Percentiles rank a stretch among this genome's conserved stretches.
phyloP scores from a whole-genome alignment of 257 asterid species.

The Ophiorrhiza pumila region DNA sequence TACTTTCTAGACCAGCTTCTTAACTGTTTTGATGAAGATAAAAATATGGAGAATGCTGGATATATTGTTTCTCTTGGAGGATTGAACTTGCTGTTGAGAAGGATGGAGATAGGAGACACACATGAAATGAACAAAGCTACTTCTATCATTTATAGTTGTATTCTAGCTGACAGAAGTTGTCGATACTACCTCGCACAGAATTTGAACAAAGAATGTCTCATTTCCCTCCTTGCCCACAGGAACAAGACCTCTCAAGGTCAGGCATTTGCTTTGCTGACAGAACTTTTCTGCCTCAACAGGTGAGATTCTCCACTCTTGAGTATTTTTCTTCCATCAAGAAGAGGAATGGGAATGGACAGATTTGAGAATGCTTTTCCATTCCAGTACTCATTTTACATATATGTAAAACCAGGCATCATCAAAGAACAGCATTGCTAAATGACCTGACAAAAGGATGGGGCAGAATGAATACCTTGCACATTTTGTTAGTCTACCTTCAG shows the following conservation, averaged over 20 bases:
- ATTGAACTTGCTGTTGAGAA: conserved; percentile 49
- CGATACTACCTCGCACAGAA: conserved; percentile 58
- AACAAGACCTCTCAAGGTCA: conserved; percentile 29
- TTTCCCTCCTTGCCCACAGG: conserved; percentile 40
- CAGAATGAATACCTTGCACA: conserved; percentile 53
- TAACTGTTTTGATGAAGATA: conserved; percentile 56
- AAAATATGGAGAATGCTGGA: conserved; percentile 54
- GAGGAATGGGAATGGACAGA: background rate
- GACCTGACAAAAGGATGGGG: conserved; percentile 57
- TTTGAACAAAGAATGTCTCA: conserved; percentile 40
- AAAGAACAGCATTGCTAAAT: conserved; percentile 41
- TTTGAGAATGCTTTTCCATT: background rate
- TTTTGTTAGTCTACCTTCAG: conserved; percentile 54
- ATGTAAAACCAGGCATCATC: conserved; percentile 39
- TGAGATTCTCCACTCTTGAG: conserved; percentile 14
- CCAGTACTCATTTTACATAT: background rate
- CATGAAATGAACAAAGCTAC: conserved; percentile 54
- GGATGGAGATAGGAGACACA: conserved; percentile 56
- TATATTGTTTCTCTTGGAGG: conserved; percentile 70
- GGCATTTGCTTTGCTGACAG: conserved; percentile 52
- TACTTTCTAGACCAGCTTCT: conserved; percentile 61
- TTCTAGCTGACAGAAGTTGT: conserved; percentile 69
- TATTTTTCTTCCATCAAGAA: background rate
- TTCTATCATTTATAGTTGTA: conserved; percentile 43
- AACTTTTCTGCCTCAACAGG: conserved; percentile 71